phyloP scores from a whole-genome alignment of 805 yeast genomes.

The Yamadazyma laniorum region DNA sequence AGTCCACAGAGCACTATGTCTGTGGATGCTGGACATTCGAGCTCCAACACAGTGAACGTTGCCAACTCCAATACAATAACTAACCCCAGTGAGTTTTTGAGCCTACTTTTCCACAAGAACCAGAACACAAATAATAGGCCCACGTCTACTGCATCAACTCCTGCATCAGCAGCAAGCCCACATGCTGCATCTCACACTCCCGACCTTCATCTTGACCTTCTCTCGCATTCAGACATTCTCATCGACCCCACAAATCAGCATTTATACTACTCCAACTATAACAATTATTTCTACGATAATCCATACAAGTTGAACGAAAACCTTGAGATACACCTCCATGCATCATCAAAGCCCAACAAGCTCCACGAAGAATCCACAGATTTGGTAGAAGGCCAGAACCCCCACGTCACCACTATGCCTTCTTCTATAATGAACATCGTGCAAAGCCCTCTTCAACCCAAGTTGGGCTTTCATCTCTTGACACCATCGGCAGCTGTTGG shows the following conservation, averaged over 20 bases:
- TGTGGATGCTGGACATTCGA: too few species aligned
- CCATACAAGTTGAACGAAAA: conserved; percentile 39
- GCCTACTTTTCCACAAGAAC: conserved; percentile 51
- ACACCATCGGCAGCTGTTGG: conserved; percentile 26
- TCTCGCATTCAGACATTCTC: conserved; percentile 15
- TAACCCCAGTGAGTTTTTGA: conserved; percentile 40
- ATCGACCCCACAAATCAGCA: conserved; percentile 38
- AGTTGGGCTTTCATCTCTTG: conserved; percentile 42
- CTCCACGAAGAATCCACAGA: conserved; percentile 23
- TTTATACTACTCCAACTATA: conserved; percentile 37
- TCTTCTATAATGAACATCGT: conserved; percentile 51
- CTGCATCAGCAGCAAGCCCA: background rate
- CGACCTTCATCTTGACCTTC: conserved; percentile 3
- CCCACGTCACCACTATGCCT: conserved; percentile 47
- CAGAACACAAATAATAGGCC: conserved; percentile 9
- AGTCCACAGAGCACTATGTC: background rate
- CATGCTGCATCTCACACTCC: conserved; percentile 6
- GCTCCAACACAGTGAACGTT: conserved; percentile 10
- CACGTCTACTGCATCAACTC: conserved; percentile 1
- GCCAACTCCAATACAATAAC: background rate
- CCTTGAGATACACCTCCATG: conserved; percentile 44
- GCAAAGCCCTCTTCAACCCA: conserved; percentile 36
- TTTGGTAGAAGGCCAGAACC: conserved; percentile 35
- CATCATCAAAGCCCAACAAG: conserved; percentile 20
- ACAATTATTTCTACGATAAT: conserved; percentile 38